Base-by-base conservation (phyloP, 257 asterid genomes). In the Galeopsis tetrahit region DNA sequence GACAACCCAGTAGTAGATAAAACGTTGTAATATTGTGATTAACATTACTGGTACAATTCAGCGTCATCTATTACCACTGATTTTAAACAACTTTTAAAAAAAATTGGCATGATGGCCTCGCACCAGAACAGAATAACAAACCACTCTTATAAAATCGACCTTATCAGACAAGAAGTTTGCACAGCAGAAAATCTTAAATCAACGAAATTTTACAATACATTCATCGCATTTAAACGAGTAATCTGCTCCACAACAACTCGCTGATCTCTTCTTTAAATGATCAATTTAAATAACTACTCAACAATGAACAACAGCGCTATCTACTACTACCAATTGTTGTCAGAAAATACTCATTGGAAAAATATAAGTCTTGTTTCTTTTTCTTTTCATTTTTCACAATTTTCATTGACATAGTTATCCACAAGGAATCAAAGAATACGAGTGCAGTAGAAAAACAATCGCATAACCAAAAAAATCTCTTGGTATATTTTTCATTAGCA, bases 381-480 rank as follows among this genome's bases (percentile, higher is more conserved):
- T n/a, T 38, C 28, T 13, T 10, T 57, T 46, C 8, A 1, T 28
- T 43, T 63, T 40, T 17, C 61, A 33, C 42, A 38, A 63, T 59
- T 43, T 56, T 21, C 32, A 68, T 43, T 3, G 56, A 51, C 52
- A 43, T 28, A 15, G 46, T 51, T 42, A 14, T 68, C 51, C 66
- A 40, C 36, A 36, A 66, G 36, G 44, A 71, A 60, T 15, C 40
- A 9, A 17, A 21, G 51, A 33, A 34, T 7, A 32, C 5, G 44
- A 57, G 33, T 35, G 63, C 43, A 38, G 63, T 43, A 46, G 42
- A 46, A 33, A 74, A 77, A 66, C 70, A 77, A 63, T 62, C 67
- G 68, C 62, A 75, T 68, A 70, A 66, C 69, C 72, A 48, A 80
- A 55, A 32, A 32, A 63, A 68, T 64, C 62, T 68, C 59, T 76